These are phyloP conservation scores for Peronosclerospora sorghi DNA, from an alignment of 352 stramenopile genomes.

Conservation along the genomic window DNA sequence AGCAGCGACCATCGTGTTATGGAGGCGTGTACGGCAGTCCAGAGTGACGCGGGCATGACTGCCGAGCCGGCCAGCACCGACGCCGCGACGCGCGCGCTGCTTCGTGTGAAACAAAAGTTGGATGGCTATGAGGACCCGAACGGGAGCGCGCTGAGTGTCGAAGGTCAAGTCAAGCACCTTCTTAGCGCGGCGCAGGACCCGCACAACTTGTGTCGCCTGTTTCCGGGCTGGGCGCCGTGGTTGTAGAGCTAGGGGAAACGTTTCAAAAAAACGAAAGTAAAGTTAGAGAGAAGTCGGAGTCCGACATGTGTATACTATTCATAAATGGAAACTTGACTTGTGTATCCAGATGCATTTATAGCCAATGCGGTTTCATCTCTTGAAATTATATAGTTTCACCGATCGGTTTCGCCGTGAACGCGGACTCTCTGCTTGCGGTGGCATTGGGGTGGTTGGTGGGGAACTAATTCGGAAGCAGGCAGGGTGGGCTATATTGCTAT, in stretches of 20 bases:
- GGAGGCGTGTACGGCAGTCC: constrained; percentile 1
- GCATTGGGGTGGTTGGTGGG: too few relatives aligned
- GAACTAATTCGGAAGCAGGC: too few relatives aligned
- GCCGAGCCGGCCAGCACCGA: constrained; percentile 39
- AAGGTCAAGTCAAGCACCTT: constrained; percentile 97
- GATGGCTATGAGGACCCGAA: constrained; percentile 96
- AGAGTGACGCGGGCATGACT: constrained; percentile 19
- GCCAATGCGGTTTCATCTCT: too few relatives aligned
- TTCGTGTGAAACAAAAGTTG: constrained; percentile 97
- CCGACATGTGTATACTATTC: too few relatives aligned
- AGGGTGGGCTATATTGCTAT: too few relatives aligned
- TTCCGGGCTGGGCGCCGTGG: constrained; percentile 94
- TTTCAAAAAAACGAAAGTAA: too few relatives aligned
- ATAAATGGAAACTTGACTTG: too few relatives aligned
- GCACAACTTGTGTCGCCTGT: constrained; percentile 94
- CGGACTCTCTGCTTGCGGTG: too few relatives aligned
- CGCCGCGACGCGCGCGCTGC: constrained; percentile 87
- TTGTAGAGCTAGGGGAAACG: constrained; percentile 29
- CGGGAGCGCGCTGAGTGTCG: constrained; percentile 93
- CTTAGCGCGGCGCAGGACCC: constrained; percentile 93
- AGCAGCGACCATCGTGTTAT: constrained; percentile 4
- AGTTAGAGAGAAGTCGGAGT: too few relatives aligned
- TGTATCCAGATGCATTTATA: too few relatives aligned
- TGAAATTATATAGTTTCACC: too few relatives aligned
- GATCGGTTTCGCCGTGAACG: too few relatives aligned